Conservation (phyloP, 2,329 filamentous ascomycete species). For the Lanzia echinophila region DNA sequence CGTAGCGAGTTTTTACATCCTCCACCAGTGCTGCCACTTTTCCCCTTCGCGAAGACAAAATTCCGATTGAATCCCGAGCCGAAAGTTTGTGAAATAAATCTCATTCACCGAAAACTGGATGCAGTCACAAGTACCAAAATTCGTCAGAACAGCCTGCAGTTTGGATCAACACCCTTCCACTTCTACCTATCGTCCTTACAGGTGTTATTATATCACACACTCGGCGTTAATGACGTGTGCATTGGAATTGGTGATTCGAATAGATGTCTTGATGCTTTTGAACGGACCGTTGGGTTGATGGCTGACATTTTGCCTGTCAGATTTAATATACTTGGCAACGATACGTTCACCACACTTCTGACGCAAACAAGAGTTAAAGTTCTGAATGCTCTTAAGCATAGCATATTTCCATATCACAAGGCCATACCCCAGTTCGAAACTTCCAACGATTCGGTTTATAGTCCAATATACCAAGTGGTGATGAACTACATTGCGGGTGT, state of each 20-base stretch:
- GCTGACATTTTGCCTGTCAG: too few relatives aligned
- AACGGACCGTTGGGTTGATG: too few relatives aligned
- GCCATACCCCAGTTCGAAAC: too few relatives aligned
- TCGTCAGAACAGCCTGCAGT: constrained; percentile 19
- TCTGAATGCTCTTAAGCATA: too few relatives aligned
- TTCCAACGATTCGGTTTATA: too few relatives aligned
- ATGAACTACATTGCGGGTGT: too few relatives aligned
- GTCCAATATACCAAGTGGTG: too few relatives aligned
- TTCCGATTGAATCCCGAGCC: constrained; percentile 16
- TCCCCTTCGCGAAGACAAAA: constrained; percentile 26
- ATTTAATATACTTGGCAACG: too few relatives aligned
- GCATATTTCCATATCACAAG: too few relatives aligned
- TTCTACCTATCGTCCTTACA: constrained; percentile 38
- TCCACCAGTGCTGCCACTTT: constrained; percentile 29
- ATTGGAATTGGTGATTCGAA: constrained; percentile 44
- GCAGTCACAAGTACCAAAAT: constrained; percentile 18
- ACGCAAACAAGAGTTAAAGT: too few relatives aligned
- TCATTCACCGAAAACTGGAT: constrained; percentile 17
- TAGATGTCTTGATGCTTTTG: too few relatives aligned
- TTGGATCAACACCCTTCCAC: constrained; percentile 37
- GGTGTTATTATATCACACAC: constrained; percentile 32
- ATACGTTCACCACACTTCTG: too few relatives aligned
- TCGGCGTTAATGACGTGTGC: constrained; percentile 34
- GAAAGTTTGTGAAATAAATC: constrained; percentile 16
- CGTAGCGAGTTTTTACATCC: constrained; percentile 18